These are phyloP conservation scores for Penicillium manginii DNA, from an alignment of 495 filamentous ascomycete species.

Conservation along the genomic window DNA sequence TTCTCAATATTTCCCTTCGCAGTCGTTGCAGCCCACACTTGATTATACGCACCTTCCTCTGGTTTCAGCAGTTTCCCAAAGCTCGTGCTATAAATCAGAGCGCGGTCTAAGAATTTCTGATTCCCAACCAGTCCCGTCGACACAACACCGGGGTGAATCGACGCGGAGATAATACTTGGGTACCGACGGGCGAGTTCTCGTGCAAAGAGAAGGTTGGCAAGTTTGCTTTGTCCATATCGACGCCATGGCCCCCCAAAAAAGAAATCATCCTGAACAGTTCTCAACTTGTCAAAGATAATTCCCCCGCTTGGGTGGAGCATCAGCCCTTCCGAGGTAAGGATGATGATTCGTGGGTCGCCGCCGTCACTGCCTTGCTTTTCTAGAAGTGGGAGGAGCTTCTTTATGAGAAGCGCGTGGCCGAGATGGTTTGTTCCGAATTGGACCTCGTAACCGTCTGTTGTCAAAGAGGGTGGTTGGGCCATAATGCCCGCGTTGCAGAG, in stretches of 20 bases:
- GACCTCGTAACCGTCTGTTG: conserved; percentile 66
- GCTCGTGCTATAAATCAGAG: conserved; percentile 20
- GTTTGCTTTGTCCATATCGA: conserved; percentile 68
- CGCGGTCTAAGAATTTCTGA: conserved; percentile 16
- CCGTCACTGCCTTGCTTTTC: conserved; percentile 36
- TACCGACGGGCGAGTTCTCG: conserved; percentile 56
- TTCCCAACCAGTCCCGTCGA: conserved; percentile 36
- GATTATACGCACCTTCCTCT: conserved; percentile 51
- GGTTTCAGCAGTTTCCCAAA: conserved; percentile 13
- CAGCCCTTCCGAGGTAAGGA: conserved; percentile 44
- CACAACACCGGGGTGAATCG: conserved; percentile 51
- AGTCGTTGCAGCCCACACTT: conserved; percentile 57
- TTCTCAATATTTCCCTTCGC: conserved; percentile 30
- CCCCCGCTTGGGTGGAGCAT: conserved; percentile 48
- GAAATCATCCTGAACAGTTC: conserved; percentile 16
- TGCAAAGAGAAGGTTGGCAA: conserved; percentile 68
- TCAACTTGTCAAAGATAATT: conserved; percentile 42
- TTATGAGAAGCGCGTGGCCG: conserved; percentile 64
- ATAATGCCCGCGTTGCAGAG: conserved; percentile 74
- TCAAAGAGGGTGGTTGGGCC: conserved; percentile 48
- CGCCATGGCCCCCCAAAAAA: conserved; percentile 31
- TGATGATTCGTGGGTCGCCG: conserved; percentile 41
- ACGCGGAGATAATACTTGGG: conserved; percentile 42
- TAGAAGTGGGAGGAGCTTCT: conserved; percentile 60
- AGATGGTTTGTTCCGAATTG: conserved; percentile 74